Base-by-base conservation (phyloP, 1,139 yeast genomes). In the Pichia sp. region DNA sequence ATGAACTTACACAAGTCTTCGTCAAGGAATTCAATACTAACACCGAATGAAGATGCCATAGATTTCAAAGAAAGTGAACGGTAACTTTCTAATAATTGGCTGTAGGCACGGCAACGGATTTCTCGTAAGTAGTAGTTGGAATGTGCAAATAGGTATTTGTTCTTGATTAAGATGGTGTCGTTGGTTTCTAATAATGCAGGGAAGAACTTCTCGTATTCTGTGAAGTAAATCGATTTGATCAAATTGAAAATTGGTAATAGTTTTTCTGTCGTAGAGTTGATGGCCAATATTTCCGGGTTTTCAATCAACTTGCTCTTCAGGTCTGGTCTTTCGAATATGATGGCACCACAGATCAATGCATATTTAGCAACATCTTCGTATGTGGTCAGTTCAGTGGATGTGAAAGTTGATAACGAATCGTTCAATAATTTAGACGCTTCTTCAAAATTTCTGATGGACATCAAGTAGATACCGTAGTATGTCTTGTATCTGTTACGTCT, bases 31-130 rank as follows among this genome's bases (percentile, higher is more conserved):
- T 85, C 94, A 49, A 84, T 84, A 44, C 85, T 75, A 28, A 94
- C 94, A 51, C 94, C 94, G 71, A 94, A 94, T 46, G 89, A 89
- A 54, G 81, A 82, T 17, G 99, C 97, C 98, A 94, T 93, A 34
- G 96, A 85, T 66, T 84, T 85, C 58, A 91, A 68, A 27, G 96
- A 86, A 58, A 94, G 75, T 3, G 96, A 85, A 70, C 89, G 89
- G 74, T 94, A 94, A 56, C 96, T 86, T 68, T 94, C 98, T 61
- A 94, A 76, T 59, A 94, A 75, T 69, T 93, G 99, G 2, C 95
- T 83, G 65, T 94, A 94, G 1, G 96, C 97, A 68, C 89, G 90
- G 67, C 96, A 83, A 69, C 99, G 80, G 85, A 94, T 81, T 68
- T 93, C 99, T 53, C 98, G 79, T 53, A 91, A 76, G 64, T 87